Base-by-base conservation (phyloP, 257 asterid species). In the Lantana camara region DNA sequence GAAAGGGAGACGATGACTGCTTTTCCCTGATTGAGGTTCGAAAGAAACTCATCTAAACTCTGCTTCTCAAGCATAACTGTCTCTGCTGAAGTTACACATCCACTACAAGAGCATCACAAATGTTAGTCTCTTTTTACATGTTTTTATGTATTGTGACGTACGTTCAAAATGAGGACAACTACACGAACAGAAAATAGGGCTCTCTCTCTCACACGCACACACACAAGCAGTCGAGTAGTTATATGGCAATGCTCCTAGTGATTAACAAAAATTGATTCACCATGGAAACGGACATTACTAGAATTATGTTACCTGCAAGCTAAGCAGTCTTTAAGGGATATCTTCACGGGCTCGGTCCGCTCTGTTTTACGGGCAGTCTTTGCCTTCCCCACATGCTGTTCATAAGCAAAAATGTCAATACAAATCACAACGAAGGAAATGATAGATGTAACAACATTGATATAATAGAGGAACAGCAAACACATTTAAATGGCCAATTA, bases 1-100 rank as follows among this genome's bases (percentile, higher is more conserved):
- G 99, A 88, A 24, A 90, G 74, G 38, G 99, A 94, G 73, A 94
- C 83, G 72, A 94, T 58, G 21, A 83, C 91, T 22, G 91, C 51
- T 70, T 84, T 94, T 67, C 96, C 97, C 41, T 70, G 75, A 55
- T 75, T 56, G 44, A 94, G 83, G 49, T 79, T 88, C 21, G 74
- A 79, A 77, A 88, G 77, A 74, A 94, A 94, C 77, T 94, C 99
- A 48, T 88, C 98, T 50, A 84, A 74, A 82, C 98, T 94, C 83
- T 94, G 99, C 79, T 83, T 90, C 89, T 94, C 99, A 66, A 94
- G 99, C 96, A 94, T 83, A 63, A 94, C 95, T 0, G 99, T 88
- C 84, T 94, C 99, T 40, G 99, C 99, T 3, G 99, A 90, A 20
- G 99, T 94, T 66, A 94, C 79, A 78, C 99, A 94, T 29, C 96